phyloP scores from a whole-genome alignment of 2,329 filamentous ascomycete species.

The Talaromyces albobiverticillius region DNA sequence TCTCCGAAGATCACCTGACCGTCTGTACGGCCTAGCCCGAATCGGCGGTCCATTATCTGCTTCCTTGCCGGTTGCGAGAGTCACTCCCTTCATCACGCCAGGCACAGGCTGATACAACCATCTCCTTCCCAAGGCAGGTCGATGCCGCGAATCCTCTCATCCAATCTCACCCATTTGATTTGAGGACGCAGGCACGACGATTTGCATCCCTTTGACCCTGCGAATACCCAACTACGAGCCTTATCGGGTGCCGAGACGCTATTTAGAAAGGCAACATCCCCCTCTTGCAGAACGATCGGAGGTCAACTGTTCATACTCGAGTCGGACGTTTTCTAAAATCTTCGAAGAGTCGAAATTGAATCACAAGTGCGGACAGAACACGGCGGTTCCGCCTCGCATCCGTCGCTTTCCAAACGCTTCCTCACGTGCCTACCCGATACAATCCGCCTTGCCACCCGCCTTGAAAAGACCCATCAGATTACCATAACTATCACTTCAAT shows the following conservation, averaged over 20 bases:
- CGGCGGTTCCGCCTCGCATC: not conserved
- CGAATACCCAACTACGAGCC: not conserved
- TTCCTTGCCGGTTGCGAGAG: too few species aligned
- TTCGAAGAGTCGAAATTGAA: too few species aligned
- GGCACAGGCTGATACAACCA: too few species aligned
- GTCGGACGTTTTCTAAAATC: too few species aligned
- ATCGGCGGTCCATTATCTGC: too few species aligned
- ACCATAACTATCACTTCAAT: not conserved
- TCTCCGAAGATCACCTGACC: too few species aligned
- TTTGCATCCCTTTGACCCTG: not conserved
- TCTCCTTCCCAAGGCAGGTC: not conserved
- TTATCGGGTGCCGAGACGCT: conserved; percentile 1
- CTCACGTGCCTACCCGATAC: conserved; percentile 3
- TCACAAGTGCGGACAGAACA: too few species aligned
- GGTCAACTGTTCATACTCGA: not conserved
- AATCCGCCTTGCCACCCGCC: conserved; percentile 2
- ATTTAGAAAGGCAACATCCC: conserved; percentile 4
- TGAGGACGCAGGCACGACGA: not conserved
- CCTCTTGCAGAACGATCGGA: not conserved
- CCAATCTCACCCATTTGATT: not conserved
- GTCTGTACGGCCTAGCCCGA: too few species aligned
- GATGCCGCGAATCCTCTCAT: not conserved
- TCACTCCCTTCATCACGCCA: not conserved
- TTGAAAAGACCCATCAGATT: not conserved
- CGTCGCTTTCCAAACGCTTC: conserved; percentile 4